Evolutionary conservation across 768 basidiomycete genomes (phyloP), one percentile per base, ranked within the genome.

Genomic region (Lyophyllum semitale): DNA sequence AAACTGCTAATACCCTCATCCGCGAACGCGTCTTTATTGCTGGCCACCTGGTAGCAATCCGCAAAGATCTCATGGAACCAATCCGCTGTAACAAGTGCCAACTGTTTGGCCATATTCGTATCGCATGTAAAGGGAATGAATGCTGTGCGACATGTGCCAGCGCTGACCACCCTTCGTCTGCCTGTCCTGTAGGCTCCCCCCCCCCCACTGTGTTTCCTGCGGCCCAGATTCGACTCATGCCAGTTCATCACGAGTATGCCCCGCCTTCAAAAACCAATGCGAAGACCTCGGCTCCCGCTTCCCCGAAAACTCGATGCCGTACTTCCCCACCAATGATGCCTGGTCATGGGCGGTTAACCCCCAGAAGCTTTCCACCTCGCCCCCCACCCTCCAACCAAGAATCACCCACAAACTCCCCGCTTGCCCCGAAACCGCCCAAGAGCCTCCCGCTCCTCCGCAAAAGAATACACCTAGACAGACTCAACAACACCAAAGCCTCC

Each of bases 361-460:
- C 13, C 8, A 41, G 30, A 50, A 50, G 25, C 51, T 26, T 20
- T n/a, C n/a, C n/a, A 33, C 29, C 15, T 33, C 35, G 13, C 42
- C 48, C 40, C 33, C 27, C 3, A 41, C 20, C 42, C 18, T 8
- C 20, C 27, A 35, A 33, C 15, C 55, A 4, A 40, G 5, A 30
- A 22, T 44, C 12, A 49, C 35, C 0, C 1, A 20, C 0, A 42
- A 25, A 8, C 57, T 58, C 0, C 22, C 35, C 22, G 53, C 53
- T 3, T 64, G 63, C 59, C 69, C 69, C 46, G 66, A 68, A 26
- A 73, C 72, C 30, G 11, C 67, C 1, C 59, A 60, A 54, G 67
- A 66, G 20, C 71, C 68, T 0, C 13, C 18, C 3, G 49, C 15
- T 0, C 58, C 66, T 0, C 66, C 4, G 53, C 45, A 1, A 32